phyloP scores from a whole-genome alignment of 2,329 filamentous ascomycete genomes.

The Ophiostoma populinum region DNA sequence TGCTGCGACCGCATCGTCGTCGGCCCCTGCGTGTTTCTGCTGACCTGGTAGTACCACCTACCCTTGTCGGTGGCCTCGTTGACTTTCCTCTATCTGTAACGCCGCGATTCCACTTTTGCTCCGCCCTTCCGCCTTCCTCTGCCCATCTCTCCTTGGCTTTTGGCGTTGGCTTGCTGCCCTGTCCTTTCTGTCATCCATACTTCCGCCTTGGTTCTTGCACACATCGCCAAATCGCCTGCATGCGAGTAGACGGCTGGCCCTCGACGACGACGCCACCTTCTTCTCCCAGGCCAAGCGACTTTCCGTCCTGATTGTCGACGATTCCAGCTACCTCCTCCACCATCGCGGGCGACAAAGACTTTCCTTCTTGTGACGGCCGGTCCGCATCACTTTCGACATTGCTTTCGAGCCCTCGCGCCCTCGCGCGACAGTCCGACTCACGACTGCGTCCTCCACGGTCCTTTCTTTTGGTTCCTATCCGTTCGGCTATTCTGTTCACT shows the following conservation, averaged over 20 bases:
- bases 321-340: no score
- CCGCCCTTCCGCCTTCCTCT: background rate
- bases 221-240: no score
- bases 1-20: constrained; percentile 3
- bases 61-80: constrained; percentile 1
- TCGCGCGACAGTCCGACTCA: no score
- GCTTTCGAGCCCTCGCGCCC: constrained; percentile 12
- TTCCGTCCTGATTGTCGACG: no score
- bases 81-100: background rate
- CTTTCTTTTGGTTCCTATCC: constrained; percentile 1
- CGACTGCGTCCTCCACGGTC: no score
- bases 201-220: background rate
- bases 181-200: background rate
- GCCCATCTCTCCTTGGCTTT: background rate
- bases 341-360: constrained; percentile 19
- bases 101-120: background rate
- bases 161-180: no score
- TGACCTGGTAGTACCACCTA: background rate
- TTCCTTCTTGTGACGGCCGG: constrained; percentile 14
- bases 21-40: constrained; percentile 1
- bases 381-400: constrained; percentile 8
- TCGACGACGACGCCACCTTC: background rate
- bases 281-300: no score
- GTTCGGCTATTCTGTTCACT: background rate
- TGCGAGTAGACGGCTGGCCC: background rate